Evolutionary conservation across 345 rosid genomes (phyloP).

Genomic region (Gossypium ekmanianum): DNA sequence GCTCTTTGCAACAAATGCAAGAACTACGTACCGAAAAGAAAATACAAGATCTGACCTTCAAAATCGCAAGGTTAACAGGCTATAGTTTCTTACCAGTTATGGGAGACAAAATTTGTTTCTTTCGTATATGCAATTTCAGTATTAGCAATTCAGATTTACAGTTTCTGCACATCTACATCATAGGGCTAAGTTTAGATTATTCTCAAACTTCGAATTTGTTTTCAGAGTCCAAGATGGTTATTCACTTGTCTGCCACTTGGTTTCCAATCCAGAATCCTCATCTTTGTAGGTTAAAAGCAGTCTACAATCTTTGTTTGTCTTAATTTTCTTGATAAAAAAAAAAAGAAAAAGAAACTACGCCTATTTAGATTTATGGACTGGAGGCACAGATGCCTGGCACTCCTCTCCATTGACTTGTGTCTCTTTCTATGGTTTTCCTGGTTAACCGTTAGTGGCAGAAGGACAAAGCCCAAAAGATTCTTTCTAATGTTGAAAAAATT

Average conservation of each 20-base stretch:
- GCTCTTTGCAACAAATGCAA: background rate
- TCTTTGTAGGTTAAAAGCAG: conserved; percentile 1
- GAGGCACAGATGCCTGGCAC: background rate
- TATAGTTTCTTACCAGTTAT: background rate
- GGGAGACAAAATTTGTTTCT: background rate
- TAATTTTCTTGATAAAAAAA: background rate
- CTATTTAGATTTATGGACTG: background rate
- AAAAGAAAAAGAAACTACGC: background rate
- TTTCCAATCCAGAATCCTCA: background rate
- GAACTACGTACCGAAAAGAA: too few relatives aligned
- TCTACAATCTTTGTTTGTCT: background rate
- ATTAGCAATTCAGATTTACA: background rate
- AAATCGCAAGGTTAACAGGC: background rate
- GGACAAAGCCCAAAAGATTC: background rate
- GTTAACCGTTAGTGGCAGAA: background rate
- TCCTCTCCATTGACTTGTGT: background rate
- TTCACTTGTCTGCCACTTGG: background rate
- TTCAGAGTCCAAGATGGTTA: background rate
- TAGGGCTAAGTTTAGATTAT: background rate
- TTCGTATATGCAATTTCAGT: background rate
- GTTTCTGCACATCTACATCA: background rate
- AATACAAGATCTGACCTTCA: background rate
- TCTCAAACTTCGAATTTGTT: background rate
- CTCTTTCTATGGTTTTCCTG: background rate
- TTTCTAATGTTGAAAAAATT: background rate